Evolutionary conservation across 768 basidiomycete genomes (phyloP), one percentile per base, ranked within the genome.

Genomic region (Mycena haematopus): DNA sequence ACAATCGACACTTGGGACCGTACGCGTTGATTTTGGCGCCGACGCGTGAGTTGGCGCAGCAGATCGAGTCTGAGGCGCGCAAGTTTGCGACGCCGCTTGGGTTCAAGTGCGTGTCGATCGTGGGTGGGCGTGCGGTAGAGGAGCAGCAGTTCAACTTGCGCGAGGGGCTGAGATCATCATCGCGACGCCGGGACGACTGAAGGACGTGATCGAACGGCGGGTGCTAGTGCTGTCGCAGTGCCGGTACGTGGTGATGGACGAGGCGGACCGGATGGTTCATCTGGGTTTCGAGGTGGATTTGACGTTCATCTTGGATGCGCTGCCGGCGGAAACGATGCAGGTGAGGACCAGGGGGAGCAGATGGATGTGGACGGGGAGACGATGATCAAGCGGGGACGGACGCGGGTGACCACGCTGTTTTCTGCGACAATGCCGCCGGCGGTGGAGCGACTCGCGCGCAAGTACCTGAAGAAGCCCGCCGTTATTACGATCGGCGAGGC

Each of bases 121-220:
- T 99, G 61, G 97, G 97, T 81, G 97, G 97, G 88, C 86, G 95
- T 58, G 87, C 94, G 17, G 92, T 99, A 2, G 96, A 99, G 77
- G 97, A 99, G 74, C 97, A 99, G 74, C 94, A 96, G 73, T 97
- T 96, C 78, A 95, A 95, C 74, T 80, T 99, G 58, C 91, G 96
- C n/a, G 92, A 97, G 69, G 97, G 97, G 97, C 96, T 0, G 96
- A 99, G 70, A 99, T 99, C 65, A 92, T 99, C 71, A 98, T 99
- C 63, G 97, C 97, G 25, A 99, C 97, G 0, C 97, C 97, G 13
- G 97, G 97, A 79, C 95, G 97, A 77, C 83, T 99, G 19, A 97
- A 97, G 76, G 97, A 99, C 73, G 94, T 98, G 58, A 90, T 99
- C 63, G 96, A 99, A 77, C 88, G 95, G 22, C 93, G 92, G 74